Evolutionary conservation across 140 eudicot genomes (phyloP), one percentile per base, ranked within the genome.

Genomic region (Flaveria floridana): DNA sequence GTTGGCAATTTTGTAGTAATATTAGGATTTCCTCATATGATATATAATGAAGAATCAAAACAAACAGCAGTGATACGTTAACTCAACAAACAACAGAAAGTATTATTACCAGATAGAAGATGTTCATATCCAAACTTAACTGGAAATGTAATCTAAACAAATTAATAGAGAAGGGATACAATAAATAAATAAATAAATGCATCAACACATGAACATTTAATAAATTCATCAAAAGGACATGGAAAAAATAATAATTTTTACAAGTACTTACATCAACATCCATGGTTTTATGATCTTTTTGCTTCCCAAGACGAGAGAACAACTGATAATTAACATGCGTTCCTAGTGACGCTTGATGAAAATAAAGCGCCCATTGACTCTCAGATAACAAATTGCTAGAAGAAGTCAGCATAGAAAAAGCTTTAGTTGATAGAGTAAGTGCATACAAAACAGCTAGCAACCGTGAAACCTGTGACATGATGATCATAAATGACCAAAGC

Each of bases 301-400:
- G 72, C 58, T 84, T 91, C 65, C 56, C 82, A 48, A 78, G 52
- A 68, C 64, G 74, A 34, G 84, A 81, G 74, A 85, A 74, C 71
- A 87, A 66, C 71, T 78, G 89, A 53, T 86, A 87, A 77, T 79
- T 84, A 58, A 88, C 87, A 77, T 87, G 90, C 65, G 87, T 80
- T 51, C 99, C 96, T 66, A 94, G 81, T 5, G 97, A 88, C 4
- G 92, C 95, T 85, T 94, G 99, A 84, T 91, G 99, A 48, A 90
- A 94, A 75, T 82, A 94, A 1, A 97, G 79, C 4, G 96, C 97
- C 97, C 89, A 87, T 34, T 79, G 93, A 61, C 91, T 85, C 77
- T 81, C 95, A 55, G 86, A 82, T 47, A 85, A 68, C 56, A 51
- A 74, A 30, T 79, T 71, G 53, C 71, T 53, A 63, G 87, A 71